Conservation (phyloP, 192 early-diverging fungal genomes). For the Podila epicladia region DNA sequence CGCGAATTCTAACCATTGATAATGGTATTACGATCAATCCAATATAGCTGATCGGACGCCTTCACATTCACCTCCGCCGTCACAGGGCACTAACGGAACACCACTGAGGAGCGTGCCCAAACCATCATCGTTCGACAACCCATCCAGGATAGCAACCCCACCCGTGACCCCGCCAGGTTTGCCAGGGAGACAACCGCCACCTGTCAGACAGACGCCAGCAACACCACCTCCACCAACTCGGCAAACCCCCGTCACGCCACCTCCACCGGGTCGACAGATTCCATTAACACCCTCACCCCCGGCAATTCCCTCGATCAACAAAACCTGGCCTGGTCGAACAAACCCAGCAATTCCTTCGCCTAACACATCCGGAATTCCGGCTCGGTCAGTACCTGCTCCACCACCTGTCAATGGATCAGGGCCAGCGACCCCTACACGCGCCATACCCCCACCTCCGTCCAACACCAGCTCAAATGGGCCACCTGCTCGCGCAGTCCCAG, state of each 20-base stretch:
- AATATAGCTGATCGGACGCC: too few relatives aligned
- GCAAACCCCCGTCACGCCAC: too few relatives aligned
- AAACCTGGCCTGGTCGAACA: too few relatives aligned
- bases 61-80: neutral
- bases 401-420: conserved; percentile 31
- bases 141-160: conserved; percentile 10
- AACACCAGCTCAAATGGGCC: too few relatives aligned
- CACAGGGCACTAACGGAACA: conserved; percentile 18
- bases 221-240: conserved; percentile 23
- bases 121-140: conserved; percentile 13
- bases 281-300: too few relatives aligned
- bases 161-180: conserved; percentile 27
- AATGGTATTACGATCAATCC: too few relatives aligned
- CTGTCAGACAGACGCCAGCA: conserved; percentile 26
- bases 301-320: too few relatives aligned
- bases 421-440: conserved; percentile 15
- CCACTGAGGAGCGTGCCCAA: conserved; percentile 32
- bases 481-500: too few relatives aligned
- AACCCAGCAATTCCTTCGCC: too few relatives aligned
- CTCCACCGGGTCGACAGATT: too few relatives aligned
- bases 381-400: conserved; percentile 26
- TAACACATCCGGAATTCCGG: conserved; percentile 10
- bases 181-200: conserved; percentile 34
- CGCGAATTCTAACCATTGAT: too few relatives aligned
- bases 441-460: conserved; percentile 18